Percentiles rank a stretch among this genome's conserved stretches.
Evolutionary conservation across 1,139 yeast genomes (phyloP).

Genomic region (Arxiozyma heterogenica): DNA sequence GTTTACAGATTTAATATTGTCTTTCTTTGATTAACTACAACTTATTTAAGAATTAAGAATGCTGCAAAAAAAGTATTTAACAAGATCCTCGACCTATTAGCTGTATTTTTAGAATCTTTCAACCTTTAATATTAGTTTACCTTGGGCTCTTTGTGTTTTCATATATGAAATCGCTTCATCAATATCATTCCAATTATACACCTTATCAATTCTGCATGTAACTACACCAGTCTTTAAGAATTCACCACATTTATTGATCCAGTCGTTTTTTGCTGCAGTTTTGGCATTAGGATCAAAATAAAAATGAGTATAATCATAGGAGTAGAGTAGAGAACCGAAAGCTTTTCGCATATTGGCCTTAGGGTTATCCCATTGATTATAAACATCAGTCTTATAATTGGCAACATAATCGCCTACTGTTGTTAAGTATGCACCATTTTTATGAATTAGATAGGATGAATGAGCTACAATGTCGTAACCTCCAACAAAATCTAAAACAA

Average conservation of each 20-base stretch:
- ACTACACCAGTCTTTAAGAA: slow-evolving; percentile 37
- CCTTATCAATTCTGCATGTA: slow-evolving; percentile 44
- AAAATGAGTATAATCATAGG: slow-evolving; percentile 31
- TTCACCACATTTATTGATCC: slow-evolving; percentile 33
- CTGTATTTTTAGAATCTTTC: slow-evolving; percentile 29
- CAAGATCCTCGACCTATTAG: neutral
- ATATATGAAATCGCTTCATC: slow-evolving; percentile 45
- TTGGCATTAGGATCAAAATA: slow-evolving; percentile 29
- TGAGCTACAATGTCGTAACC: slow-evolving; percentile 33
- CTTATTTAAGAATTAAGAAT: neutral
- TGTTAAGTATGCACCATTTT: slow-evolving; percentile 42
- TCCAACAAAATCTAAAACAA: slow-evolving; percentile 44
- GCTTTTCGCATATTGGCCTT: slow-evolving; percentile 34
- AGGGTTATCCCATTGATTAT: slow-evolving; percentile 32
- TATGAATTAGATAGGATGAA: slow-evolving; percentile 29
- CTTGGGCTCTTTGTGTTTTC: slow-evolving; percentile 46
- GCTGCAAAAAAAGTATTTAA: neutral
- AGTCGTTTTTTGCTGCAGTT: slow-evolving; percentile 23
- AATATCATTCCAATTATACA: slow-evolving; percentile 44
- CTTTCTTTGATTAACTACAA: neutral
- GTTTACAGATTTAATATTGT: too few species aligned
- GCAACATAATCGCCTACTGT: slow-evolving; percentile 46
- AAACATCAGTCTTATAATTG: slow-evolving; percentile 32
- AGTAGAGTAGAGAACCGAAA: slow-evolving; percentile 30
- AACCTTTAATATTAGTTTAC: slow-evolving; percentile 48